Conservation (phyloP, 1,284 basidiomycete genomes). For the Abortiporus biennis region DNA sequence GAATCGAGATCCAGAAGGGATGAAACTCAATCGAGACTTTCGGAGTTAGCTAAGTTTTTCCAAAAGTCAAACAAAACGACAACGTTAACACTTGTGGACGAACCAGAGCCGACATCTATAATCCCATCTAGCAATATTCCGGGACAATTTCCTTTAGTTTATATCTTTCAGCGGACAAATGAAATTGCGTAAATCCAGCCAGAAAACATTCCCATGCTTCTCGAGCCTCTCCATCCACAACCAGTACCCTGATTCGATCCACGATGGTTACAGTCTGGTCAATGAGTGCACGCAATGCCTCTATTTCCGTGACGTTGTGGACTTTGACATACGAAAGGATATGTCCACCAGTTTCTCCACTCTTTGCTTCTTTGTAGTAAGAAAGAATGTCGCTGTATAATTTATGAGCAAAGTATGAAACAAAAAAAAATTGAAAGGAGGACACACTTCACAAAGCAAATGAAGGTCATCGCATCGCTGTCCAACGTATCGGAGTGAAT, state of each 20-base stretch:
- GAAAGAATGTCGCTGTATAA: constrained; percentile 14
- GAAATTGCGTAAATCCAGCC: constrained; percentile 11
- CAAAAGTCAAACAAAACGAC: no score
- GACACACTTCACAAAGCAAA: constrained; percentile 8
- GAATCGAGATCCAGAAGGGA: background rate
- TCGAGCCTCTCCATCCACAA: constrained; percentile 9
- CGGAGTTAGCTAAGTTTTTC: no score
- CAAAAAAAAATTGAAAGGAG: background rate
- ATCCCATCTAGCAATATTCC: constrained; percentile 5
- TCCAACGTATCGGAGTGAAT: constrained; percentile 1
- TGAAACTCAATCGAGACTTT: no score
- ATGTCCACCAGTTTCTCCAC: constrained; percentile 11
- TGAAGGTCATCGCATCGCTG: constrained; percentile 6
- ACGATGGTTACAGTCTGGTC: constrained; percentile 17
- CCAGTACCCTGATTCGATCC: constrained; percentile 8
- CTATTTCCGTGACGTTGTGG: constrained; percentile 1
- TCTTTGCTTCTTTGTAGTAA: constrained; percentile 14
- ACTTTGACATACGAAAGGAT: constrained; percentile 9
- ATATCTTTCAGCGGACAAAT: constrained; percentile 11
- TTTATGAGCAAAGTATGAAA: background rate
- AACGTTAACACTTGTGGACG: no score
- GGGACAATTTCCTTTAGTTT: constrained; percentile 11
- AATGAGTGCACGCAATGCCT: constrained; percentile 18
- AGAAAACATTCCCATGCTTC: constrained; percentile 14
- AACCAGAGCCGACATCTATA: no score